A percentile compares a stretch with the other conserved stretches of the same genome.
Evolutionary conservation across 2,329 filamentous ascomycete species (phyloP).

Genomic region (Pezicula rhizophila): DNA sequence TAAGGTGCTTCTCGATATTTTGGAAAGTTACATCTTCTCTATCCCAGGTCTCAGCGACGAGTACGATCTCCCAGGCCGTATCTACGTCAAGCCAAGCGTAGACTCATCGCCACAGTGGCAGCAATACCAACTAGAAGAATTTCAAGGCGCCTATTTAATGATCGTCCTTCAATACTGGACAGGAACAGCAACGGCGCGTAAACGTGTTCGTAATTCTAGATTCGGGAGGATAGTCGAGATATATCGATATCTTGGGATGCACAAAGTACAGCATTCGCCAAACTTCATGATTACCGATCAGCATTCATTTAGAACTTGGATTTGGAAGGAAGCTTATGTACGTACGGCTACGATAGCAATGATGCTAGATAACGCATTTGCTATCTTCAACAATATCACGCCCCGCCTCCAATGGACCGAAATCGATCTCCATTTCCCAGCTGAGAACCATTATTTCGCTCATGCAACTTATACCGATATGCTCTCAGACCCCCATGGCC

Average conservation of each 20-base stretch:
- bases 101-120: constrained; percentile 22
- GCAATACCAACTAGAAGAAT: constrained; percentile 24
- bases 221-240: constrained; percentile 24
- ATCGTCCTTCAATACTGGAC: constrained; percentile 27
- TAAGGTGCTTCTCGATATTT: constrained; percentile 20
- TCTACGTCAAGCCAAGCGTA: constrained; percentile 17
- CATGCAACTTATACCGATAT: constrained; percentile 20
- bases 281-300: constrained; percentile 20
- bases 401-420: constrained; percentile 27
- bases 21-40: constrained; percentile 23
- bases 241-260: constrained; percentile 20
- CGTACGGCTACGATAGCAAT: constrained; percentile 18
- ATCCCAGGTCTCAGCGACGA: constrained; percentile 22
- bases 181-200: constrained; percentile 21
- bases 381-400: constrained; percentile 26
- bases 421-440: constrained; percentile 23
- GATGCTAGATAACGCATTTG: constrained; percentile 27
- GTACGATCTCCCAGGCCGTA: constrained; percentile 21
- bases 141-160: constrained; percentile 27
- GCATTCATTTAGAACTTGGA: constrained; percentile 20
- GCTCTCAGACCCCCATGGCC: constrained; percentile 5
- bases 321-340: constrained; percentile 23
- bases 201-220: constrained; percentile 23
- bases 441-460: constrained; percentile 21
- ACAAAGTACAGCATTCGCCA: constrained; percentile 19